Evolutionary conservation across 139 green algal species (phyloP), one percentile per base, ranked within the genome.

Genomic region (Chlorokybus atmophyticus): DNA sequence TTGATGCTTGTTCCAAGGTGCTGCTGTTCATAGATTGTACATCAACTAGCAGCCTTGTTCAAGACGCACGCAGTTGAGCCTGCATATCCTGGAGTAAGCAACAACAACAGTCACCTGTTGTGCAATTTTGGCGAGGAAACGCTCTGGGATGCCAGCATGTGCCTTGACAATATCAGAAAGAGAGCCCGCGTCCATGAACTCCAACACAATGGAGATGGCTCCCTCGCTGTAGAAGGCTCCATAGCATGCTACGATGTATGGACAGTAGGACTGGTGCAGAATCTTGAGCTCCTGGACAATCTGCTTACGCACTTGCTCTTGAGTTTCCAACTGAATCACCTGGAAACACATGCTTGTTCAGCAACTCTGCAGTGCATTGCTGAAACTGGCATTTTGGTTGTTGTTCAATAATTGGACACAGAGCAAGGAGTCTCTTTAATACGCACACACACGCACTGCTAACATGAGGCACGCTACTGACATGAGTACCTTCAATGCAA

Each of bases 101-200:
- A n/a, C n/a, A n/a, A n/a, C n/a, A n/a, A n/a, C 10, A 52, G 30
- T 19, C 42, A 62, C 55, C 38, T 57, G 55, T 6, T 40, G 7
- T n/a, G 17, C 24, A 38, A 66, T 86, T n/a, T 67, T 66, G 3
- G 78, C 78, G 21, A 97, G 60, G 24, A 85, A 67, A 7, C 63
- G 48, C 73, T 97, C 89, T 1, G 84, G 73, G 3, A 96, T 75
- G 2, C 56, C 71, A 2, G 49, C 40, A 29, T 80, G 70, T 71
- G 75, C 76, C 25, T 72, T 40, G 32, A 87, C 53, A 7, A 95
- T 71, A 55, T 95, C 84, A 25, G 62, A 76, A 52, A 96, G 70
- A 0, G 80, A 91, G 6, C 90, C 90, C 0, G 78, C 89, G 62
- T 97, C 84, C 86, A 96, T 90, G 75, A 94, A 94, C 64, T 96